Percentiles rank a stretch among this genome's conserved stretches.
These are phyloP conservation scores for Bruguiera sexangula DNA, from an alignment of 345 rosid genomes.

Conservation along the genomic window DNA sequence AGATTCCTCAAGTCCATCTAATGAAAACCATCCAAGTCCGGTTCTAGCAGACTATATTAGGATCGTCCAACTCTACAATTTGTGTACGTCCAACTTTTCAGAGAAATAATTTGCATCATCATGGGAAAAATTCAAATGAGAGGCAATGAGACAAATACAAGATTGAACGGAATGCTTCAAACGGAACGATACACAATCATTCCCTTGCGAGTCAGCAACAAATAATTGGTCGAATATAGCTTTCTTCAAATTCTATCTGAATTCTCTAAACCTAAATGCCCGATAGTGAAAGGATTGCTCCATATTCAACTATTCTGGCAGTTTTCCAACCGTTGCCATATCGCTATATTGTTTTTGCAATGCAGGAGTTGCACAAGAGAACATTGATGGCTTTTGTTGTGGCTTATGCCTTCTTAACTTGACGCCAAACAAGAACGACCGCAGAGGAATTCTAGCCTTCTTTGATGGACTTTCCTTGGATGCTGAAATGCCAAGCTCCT, in stretches of 20 bases:
- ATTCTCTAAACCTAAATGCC: background rate
- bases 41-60: too few relatives aligned
- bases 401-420: constrained; percentile 56
- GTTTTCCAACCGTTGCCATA: constrained; percentile 14
- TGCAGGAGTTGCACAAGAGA: constrained; percentile 58
- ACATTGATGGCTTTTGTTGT: constrained; percentile 43
- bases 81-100: too few relatives aligned
- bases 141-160: too few relatives aligned
- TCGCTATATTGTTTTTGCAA: constrained; percentile 46
- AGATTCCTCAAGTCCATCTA: too few relatives aligned
- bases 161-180: background rate
- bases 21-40: too few relatives aligned
- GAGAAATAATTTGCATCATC: too few relatives aligned
- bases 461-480: constrained; percentile 26
- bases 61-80: too few relatives aligned
- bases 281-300: too few relatives aligned
- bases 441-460: constrained; percentile 56
- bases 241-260: background rate
- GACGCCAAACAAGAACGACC: constrained; percentile 84
- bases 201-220: background rate
- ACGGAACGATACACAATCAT: background rate
- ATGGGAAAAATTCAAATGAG: too few relatives aligned
- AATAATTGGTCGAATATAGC: background rate
- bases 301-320: background rate
- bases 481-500: constrained; percentile 42